A percentile compares a stretch with the other conserved stretches of the same genome.
phyloP scores from a whole-genome alignment of 169 alveolate genomes.

The Theileria parva region DNA sequence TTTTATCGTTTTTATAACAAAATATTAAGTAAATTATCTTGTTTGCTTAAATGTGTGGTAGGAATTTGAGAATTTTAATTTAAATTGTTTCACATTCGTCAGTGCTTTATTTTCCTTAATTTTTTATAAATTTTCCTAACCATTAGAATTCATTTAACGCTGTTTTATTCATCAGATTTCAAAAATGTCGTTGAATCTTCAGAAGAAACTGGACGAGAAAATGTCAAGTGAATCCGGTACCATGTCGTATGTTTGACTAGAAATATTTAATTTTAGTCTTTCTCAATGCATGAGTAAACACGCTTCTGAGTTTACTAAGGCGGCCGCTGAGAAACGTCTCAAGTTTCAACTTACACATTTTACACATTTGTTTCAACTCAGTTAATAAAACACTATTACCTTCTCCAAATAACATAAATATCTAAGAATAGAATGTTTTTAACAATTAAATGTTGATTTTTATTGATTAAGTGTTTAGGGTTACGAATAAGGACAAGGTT shows the following conservation, averaged over 20 bases:
- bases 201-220: constrained; percentile 26
- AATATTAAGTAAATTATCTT: neutral
- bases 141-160: neutral
- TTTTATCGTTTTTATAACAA: too few relatives aligned
- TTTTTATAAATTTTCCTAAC: neutral
- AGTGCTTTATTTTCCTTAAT: neutral
- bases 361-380: neutral
- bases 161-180: neutral
- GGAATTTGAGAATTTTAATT: neutral
- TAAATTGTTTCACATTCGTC: neutral
- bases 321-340: constrained; percentile 25
- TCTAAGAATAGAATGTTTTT: neutral
- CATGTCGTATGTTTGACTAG: constrained; percentile 22
- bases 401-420: neutral
- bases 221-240: constrained; percentile 4
- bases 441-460: neutral
- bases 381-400: neutral
- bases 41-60: neutral
- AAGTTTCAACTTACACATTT: constrained; percentile 5
- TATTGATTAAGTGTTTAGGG: neutral
- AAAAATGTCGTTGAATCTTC: constrained; percentile 31
- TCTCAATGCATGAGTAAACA: constrained; percentile 28
- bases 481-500: constrained; percentile 3
- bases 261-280: constrained; percentile 6
- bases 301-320: constrained; percentile 24